These are phyloP conservation scores for Globisporangium carolinianum DNA, from an alignment of 352 stramenopile genomes.

Conservation along the genomic window DNA sequence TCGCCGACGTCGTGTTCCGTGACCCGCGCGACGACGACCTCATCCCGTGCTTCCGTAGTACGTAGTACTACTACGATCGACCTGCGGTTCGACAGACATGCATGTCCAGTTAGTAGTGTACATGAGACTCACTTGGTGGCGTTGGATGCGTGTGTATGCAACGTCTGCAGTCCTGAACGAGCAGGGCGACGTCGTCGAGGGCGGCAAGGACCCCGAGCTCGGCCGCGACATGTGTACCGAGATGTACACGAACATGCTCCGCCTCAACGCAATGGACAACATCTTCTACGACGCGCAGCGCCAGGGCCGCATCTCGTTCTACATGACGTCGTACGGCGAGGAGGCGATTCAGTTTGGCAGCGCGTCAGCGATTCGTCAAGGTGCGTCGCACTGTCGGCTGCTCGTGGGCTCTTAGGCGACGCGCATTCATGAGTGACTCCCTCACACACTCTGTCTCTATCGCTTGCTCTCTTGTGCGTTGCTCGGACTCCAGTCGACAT, in stretches of 20 bases:
- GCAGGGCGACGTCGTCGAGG: constrained; percentile 69
- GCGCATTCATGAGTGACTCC: no score
- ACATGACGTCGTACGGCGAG: constrained; percentile 92
- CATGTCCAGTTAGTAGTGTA: background rate
- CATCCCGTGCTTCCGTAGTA: constrained; percentile 89
- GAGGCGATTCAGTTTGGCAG: constrained; percentile 95
- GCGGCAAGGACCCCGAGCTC: constrained; percentile 65
- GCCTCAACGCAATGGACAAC: constrained; percentile 93
- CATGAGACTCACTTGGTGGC: constrained; percentile 8
- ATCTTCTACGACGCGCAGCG: constrained; percentile 96
- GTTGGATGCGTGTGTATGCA: no score
- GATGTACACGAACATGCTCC: constrained; percentile 86
- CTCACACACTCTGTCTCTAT: background rate
- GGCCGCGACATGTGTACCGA: constrained; percentile 68
- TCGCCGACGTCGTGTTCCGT: constrained; percentile 82
- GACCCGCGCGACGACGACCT: constrained; percentile 75
- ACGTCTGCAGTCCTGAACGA: constrained; percentile 71
- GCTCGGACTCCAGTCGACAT: constrained; percentile 61
- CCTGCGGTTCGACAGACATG: background rate
- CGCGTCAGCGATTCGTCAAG: constrained; percentile 80
- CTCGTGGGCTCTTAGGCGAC: background rate
- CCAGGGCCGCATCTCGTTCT: constrained; percentile 98
- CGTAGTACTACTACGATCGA: constrained; percentile 19
- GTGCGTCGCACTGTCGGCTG: constrained; percentile 10
- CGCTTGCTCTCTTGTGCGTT: background rate